These are phyloP conservation scores for Vitis cinerea DNA, from an alignment of 164 flowering plant genomes.

Conservation along the genomic window DNA sequence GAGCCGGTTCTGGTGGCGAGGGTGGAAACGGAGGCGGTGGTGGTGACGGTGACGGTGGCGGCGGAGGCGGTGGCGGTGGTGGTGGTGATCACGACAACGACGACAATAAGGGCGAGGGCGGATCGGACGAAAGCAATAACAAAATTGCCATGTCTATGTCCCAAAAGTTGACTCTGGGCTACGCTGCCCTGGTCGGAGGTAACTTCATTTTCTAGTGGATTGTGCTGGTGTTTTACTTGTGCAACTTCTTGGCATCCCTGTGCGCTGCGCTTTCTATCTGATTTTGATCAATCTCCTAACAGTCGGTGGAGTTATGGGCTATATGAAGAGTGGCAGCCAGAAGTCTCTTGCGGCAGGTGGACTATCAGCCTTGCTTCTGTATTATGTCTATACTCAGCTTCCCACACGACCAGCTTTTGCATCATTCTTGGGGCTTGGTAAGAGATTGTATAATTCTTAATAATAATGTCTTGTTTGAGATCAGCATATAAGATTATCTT, in stretches of 20 bases:
- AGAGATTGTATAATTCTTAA: conserved; percentile 6
- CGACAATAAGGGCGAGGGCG: conserved; percentile 30
- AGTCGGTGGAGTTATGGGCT: conserved; percentile 96
- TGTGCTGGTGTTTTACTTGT: neutral
- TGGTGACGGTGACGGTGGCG: conserved; percentile 33
- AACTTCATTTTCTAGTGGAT: neutral
- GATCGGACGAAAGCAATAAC: conserved; percentile 22
- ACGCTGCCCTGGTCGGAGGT: conserved; percentile 90
- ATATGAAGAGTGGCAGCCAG: conserved; percentile 82
- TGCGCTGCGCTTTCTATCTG: neutral
- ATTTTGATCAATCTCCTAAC: conserved; percentile 16
- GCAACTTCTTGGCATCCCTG: neutral
- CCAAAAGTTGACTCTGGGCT: conserved; percentile 83
- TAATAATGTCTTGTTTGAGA: too few relatives aligned
- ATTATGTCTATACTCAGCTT: conserved; percentile 65
- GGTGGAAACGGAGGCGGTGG: conserved; percentile 34
- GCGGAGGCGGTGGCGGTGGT: conserved; percentile 30
- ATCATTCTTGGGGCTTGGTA: conserved; percentile 76
- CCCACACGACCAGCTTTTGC: conserved; percentile 75
- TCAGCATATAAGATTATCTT: too few relatives aligned
- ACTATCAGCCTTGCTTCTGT: conserved; percentile 56
- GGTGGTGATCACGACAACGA: conserved; percentile 8
- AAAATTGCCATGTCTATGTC: conserved; percentile 71
- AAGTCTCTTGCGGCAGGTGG: conserved; percentile 84
- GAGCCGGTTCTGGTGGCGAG: conserved; percentile 17